Percentiles rank a stretch among this genome's conserved stretches.
phyloP scores from a whole-genome alignment of 2,329 filamentous ascomycete species.

The Colletotrichum truncatum region DNA sequence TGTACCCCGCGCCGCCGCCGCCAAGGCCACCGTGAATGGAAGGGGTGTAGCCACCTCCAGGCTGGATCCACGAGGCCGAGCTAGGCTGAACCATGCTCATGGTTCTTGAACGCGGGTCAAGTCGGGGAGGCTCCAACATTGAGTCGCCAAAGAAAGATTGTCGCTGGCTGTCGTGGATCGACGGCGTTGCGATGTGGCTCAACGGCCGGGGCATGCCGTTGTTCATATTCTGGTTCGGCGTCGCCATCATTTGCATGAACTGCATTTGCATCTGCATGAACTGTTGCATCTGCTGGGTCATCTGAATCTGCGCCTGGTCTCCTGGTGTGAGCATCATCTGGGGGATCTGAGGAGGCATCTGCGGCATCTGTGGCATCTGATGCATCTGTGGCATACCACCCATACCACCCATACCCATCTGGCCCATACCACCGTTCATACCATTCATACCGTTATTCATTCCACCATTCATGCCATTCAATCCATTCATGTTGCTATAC shows the following conservation, averaged over 20 bases:
- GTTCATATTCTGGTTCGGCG: conserved; percentile 44
- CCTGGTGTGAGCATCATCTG: conserved; percentile 65
- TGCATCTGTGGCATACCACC: conserved; percentile 37
- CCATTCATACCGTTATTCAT: conserved; percentile 17
- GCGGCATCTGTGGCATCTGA: conserved; percentile 28
- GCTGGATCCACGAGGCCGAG: conserved; percentile 66
- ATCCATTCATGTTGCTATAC: conserved; percentile 42
- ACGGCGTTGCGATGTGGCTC: conserved; percentile 51
- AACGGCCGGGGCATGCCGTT: conserved; percentile 40
- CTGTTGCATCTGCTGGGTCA: conserved; percentile 84
- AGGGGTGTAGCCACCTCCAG: conserved; percentile 55
- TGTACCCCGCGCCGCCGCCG: conserved; percentile 49
- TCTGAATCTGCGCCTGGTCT: conserved; percentile 80
- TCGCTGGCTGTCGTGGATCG: conserved; percentile 53
- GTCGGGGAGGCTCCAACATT: conserved; percentile 52
- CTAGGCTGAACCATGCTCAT: conserved; percentile 87
- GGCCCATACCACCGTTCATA: conserved; percentile 37
- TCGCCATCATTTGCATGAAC: conserved; percentile 85
- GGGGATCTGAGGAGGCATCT: conserved; percentile 20
- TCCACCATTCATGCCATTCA: conserved; percentile 9
- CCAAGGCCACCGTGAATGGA: conserved; percentile 49
- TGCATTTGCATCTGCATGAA: conserved; percentile 97
- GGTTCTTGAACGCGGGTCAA: conserved; percentile 66
- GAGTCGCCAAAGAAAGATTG: conserved; percentile 59
- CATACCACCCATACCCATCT: conserved; percentile 43